Base-by-base conservation (phyloP, 2,329 filamentous ascomycete genomes). In the Rhynchosporium agropyri region DNA sequence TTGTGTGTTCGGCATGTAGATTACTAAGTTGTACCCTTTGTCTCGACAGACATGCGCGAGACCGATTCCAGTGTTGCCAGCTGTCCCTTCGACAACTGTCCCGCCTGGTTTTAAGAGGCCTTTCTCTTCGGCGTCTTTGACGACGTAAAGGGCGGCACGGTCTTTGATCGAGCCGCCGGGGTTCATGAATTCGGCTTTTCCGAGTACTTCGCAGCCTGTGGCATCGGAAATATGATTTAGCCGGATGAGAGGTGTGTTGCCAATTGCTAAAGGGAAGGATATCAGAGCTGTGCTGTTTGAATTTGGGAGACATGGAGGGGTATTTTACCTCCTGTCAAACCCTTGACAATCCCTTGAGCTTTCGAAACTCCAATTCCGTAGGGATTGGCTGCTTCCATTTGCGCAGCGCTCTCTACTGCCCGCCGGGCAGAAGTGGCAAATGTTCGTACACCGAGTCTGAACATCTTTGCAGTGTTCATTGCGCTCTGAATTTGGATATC, bases 1-100 rank as follows among this genome's bases (percentile, higher is more conserved):
- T 80, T 98, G 95, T 55, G 94, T 98, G 82, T 99, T 90, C 72
- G 95, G 95, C 95, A 99, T 98, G 86, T 98, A 99, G 76, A 99
- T 99, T 74, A 98, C 93, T 57, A 97, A 87, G 76, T 89, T 89
- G 83, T 99, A 98, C 46, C 94, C 95, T 72, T 89, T 89, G 43
- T 89, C 91, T 65, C 94, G 87, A 80, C 95, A 98, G 62, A 99
- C 95, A 79, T 98, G 95, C 26, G 95, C 95, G 49, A 99, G 89
- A 1, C 95, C 95, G 76, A 99, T 99, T 68, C 95, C 95, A 36
- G 95, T 99, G 82, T 98, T 99, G 59, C 95, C 95, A 0, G 95
- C 95, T 4, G 95, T 99, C 66, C 95, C 95, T 79, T 99, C 95
- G 63, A 99, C 90, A 12, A 99, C 93, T 26, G 95, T 98, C 65